A percentile compares a stretch with the other conserved stretches of the same genome.
phyloP scores from a whole-genome alignment of 495 filamentous ascomycete genomes.

The Cenococcum geophilum region DNA sequence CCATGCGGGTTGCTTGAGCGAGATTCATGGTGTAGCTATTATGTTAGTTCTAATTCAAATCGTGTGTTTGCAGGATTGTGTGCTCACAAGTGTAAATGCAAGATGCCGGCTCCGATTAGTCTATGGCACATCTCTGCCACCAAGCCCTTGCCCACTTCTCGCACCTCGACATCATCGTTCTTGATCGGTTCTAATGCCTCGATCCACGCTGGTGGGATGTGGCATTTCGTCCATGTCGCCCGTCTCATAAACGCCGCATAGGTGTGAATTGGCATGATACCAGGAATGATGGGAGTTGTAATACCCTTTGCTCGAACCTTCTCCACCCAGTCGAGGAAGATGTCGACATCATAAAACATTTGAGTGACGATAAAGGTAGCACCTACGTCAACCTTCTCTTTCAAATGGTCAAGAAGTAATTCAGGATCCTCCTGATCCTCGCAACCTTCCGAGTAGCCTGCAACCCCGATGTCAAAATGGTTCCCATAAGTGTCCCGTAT shows the following conservation, averaged over 20 bases:
- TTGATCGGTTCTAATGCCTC: slow-evolving; percentile 83
- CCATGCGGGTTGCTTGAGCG: slow-evolving; percentile 86
- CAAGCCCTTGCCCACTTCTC: slow-evolving; percentile 80
- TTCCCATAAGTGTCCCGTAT: slow-evolving; percentile 84
- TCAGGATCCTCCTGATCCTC: slow-evolving; percentile 88
- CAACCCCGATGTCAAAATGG: slow-evolving; percentile 97
- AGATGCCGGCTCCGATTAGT: slow-evolving; percentile 72
- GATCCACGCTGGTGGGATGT: slow-evolving; percentile 74
- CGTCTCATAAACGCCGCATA: slow-evolving; percentile 86
- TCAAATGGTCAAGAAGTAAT: slow-evolving; percentile 80
- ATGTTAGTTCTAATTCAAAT: neutral
- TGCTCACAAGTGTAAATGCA: slow-evolving; percentile 81
- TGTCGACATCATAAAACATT: slow-evolving; percentile 99
- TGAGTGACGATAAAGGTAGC: slow-evolving; percentile 92
- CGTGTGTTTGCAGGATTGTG: neutral
- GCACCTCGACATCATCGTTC: slow-evolving; percentile 88
- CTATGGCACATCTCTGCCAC: slow-evolving; percentile 89
- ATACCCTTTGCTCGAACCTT: slow-evolving; percentile 82
- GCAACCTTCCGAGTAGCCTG: slow-evolving; percentile 93
- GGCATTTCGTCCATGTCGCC: slow-evolving; percentile 80
- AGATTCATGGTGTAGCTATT: slow-evolving; percentile 95
- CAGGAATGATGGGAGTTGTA: slow-evolving; percentile 84
- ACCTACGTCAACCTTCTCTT: slow-evolving; percentile 95
- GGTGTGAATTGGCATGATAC: slow-evolving; percentile 98
- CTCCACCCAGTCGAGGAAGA: slow-evolving; percentile 83